Conservation (phyloP, 1,284 basidiomycete species). For the Ustanciosporium gigantosporum region DNA sequence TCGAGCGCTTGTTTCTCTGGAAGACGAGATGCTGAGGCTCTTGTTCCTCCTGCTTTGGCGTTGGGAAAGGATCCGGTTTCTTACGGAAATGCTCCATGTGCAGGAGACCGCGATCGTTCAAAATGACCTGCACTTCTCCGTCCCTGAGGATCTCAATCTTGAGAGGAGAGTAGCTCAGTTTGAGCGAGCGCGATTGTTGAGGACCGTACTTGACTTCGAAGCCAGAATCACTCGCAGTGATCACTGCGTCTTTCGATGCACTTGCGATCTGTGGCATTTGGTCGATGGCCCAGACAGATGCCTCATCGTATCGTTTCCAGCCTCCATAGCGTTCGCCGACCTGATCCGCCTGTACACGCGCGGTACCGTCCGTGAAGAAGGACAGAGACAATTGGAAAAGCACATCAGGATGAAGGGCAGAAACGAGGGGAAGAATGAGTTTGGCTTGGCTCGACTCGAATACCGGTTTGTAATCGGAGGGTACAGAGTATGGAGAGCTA, state of each 20-base stretch:
- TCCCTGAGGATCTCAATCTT: conserved; percentile 67
- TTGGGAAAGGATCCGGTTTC: conserved; percentile 53
- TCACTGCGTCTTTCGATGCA: conserved; percentile 7
- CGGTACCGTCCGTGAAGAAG: conserved; percentile 55
- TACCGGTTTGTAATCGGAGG: not conserved
- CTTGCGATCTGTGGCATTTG: conserved; percentile 38
- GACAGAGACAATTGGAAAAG: conserved; percentile 45
- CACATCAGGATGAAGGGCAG: conserved; percentile 51
- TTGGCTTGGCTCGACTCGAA: conserved; percentile 24
- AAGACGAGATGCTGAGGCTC: conserved; percentile 41
- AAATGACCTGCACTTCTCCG: conserved; percentile 76
- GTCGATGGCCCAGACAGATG: conserved; percentile 50
- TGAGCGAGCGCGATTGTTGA: conserved; percentile 17
- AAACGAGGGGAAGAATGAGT: conserved; percentile 36
- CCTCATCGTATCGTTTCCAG: conserved; percentile 55
- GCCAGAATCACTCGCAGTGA: conserved; percentile 8
- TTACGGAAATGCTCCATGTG: conserved; percentile 92
- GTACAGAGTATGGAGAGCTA: conserved; percentile 48
- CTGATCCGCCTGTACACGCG: conserved; percentile 54
- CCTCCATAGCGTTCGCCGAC: conserved; percentile 42
- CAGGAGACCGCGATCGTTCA: conserved; percentile 86
- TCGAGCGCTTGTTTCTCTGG: conserved; percentile 38
- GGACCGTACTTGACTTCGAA: conserved; percentile 40
- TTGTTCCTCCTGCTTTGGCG: conserved; percentile 32
- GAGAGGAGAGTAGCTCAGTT: conserved; percentile 46